Percentiles rank a stretch among this genome's conserved stretches.
Conservation (phyloP, 495 filamentous ascomycete species). For the Jackrogersella multiformis region DNA sequence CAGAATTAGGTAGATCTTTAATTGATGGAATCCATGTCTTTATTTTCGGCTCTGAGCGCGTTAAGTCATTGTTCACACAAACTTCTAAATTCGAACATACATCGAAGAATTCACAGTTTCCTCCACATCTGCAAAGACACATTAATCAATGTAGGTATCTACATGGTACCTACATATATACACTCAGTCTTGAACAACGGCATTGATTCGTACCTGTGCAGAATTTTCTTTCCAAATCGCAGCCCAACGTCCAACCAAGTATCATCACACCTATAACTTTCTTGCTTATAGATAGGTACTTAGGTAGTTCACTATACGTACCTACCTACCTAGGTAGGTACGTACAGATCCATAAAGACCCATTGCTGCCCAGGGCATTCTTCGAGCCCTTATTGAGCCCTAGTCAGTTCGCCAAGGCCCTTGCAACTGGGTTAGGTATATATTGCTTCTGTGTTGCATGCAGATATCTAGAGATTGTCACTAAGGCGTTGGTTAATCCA, state of each 20-base stretch:
- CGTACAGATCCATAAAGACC: conserved; percentile 15
- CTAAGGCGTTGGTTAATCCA: background rate
- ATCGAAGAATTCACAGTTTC: no score
- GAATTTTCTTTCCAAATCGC: conserved; percentile 23
- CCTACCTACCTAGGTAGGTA: no score
- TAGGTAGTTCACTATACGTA: no score
- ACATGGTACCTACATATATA: no score
- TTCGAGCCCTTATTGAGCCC: conserved; percentile 24
- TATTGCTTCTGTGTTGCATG: conserved; percentile 18
- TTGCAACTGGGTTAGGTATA: conserved; percentile 33
- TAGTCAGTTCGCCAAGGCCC: conserved; percentile 17
- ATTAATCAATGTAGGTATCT: no score
- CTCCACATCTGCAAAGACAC: no score
- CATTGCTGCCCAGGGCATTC: conserved; percentile 37
- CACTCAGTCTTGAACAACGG: no score
- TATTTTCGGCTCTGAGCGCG: no score
- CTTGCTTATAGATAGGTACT: conserved; percentile 20
- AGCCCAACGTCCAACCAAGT: conserved; percentile 36
- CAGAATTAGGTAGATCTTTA: background rate
- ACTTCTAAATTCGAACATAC: no score
- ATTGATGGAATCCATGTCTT: no score
- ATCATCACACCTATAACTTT: conserved; percentile 14
- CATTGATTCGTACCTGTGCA: conserved; percentile 17
- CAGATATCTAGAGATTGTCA: conserved; percentile 12
- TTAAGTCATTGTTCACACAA: no score